Base-by-base conservation (phyloP, 306 rosid species). In the Glycyrrhiza uralensis region DNA sequence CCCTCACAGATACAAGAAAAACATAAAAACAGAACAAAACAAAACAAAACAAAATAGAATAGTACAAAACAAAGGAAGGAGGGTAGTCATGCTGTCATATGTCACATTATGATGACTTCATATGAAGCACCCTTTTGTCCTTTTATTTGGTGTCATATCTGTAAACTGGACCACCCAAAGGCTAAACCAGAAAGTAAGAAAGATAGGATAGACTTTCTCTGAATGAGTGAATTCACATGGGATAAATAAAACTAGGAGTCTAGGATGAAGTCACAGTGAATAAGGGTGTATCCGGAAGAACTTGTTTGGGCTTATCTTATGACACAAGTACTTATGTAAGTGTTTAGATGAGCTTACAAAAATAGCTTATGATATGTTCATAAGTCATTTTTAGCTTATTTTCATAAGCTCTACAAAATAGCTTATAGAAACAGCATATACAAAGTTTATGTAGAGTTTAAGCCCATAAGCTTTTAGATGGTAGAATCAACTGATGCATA, bases 91-190 rank as follows among this genome's bases (percentile, higher is more conserved):
- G 68, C 6, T 72, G 83, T 66, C 83, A 36, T 13, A 18, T 56
- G 69, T 76, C 75, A 56, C 69, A 57, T 67, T 14, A 55, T 46
- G n/a, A n/a, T n/a, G 36, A 45, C 28, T 45, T 44, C 42, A 29
- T 54, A 12, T 45, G 55, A 54, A 64, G 28, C 76, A 45, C 56
- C 29, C 64, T 79, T 71, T 71, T 63, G 72, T 76, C 78, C 46
- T 69, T 26, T 76, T 76, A 29, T 47, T 76, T 60, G 78, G 19
- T 22, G 77, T 56, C 74, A 32, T 46, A 17, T 44, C 42, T 42
- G 19, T 18, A 19, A 75, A 49, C 19, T 45, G 66, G 79, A 20
- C 75, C 81, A 76, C 81, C 81, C 70, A 80, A 80, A 69, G 84
- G 41, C 14, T 0, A 14, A 50, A 35, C 54, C 26, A 59, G 19